Percentiles rank a stretch among this genome's conserved stretches.
Evolutionary conservation across 345 rosid species (phyloP).

Genomic region (Boechera divaricarpa): DNA sequence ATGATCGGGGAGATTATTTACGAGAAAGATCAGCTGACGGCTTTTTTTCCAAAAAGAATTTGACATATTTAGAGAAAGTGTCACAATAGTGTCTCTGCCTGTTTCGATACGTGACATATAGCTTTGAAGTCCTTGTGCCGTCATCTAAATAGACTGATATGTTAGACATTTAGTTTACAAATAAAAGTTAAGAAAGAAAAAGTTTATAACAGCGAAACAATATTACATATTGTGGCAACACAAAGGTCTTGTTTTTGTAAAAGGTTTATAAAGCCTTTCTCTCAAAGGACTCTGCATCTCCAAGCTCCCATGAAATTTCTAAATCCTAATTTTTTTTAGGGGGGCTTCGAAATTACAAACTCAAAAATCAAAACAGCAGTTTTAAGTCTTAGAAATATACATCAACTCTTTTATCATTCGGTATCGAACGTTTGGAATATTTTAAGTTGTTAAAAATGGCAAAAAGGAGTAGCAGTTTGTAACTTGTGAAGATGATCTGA

Average conservation of each 20-base stretch:
- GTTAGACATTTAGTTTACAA: conserved; percentile 1
- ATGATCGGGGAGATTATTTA: too few species aligned
- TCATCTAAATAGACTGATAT: too few species aligned
- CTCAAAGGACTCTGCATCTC: conserved; percentile 33
- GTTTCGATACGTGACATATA: too few species aligned
- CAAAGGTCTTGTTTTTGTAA: conserved; percentile 12
- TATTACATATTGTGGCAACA: conserved; percentile 36
- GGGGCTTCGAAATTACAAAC: conserved; percentile 34
- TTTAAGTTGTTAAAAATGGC: conserved; percentile 10
- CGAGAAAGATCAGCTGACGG: too few species aligned
- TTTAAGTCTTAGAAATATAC: conserved; percentile 28
- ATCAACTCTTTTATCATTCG: conserved; percentile 8
- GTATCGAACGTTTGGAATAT: conserved; percentile 15
- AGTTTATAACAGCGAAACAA: conserved; percentile 35
- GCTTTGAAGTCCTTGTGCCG: not conserved
- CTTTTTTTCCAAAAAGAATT: too few species aligned
- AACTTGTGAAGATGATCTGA: not conserved
- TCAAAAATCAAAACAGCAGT: conserved; percentile 26
- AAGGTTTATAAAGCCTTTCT: conserved; percentile 22
- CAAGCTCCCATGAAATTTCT: conserved; percentile 35
- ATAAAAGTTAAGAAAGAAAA: not conserved
- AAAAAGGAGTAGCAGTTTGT: conserved; percentile 27
- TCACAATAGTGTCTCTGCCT: too few species aligned
- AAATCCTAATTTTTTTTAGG: conserved; percentile 24
- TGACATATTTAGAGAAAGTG: too few species aligned